phyloP scores from a whole-genome alignment of 495 filamentous ascomycete genomes.

The Haplographium delicatum region DNA sequence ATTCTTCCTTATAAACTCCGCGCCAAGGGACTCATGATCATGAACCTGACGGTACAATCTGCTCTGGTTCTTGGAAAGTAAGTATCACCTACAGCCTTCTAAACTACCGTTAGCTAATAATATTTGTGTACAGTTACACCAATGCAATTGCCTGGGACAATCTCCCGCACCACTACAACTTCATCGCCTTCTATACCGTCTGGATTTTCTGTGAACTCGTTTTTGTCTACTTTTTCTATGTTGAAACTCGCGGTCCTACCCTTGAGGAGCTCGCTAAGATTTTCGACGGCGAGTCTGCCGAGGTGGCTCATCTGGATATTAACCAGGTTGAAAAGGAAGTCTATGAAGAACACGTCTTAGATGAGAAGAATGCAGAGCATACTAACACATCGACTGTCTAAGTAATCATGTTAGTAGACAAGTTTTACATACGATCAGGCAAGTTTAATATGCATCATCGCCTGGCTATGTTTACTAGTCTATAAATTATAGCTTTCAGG shows the following conservation, averaged over 20 bases:
- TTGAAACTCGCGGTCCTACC: slow-evolving; percentile 59
- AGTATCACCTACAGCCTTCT: slow-evolving; percentile 5
- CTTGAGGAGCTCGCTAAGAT: slow-evolving; percentile 54
- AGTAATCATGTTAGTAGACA: too few species aligned
- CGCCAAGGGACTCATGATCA: slow-evolving; percentile 29
- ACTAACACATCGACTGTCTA: slow-evolving; percentile 7
- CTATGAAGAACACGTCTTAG: slow-evolving; percentile 24
- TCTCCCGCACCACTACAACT: slow-evolving; percentile 52
- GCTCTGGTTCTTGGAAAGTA: slow-evolving; percentile 53
- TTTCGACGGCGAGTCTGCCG: slow-evolving; percentile 33
- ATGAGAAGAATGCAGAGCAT: slow-evolving; percentile 8
- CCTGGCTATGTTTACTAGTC: too few species aligned
- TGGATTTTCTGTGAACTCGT: slow-evolving; percentile 54
- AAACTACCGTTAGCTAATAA: not conserved
- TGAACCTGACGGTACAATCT: slow-evolving; percentile 49
- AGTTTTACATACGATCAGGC: too few species aligned
- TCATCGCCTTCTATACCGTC: slow-evolving; percentile 57
- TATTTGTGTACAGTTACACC: slow-evolving; percentile 43
- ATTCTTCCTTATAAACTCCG: slow-evolving; percentile 34
- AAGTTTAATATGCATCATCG: too few species aligned
- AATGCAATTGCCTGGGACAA: slow-evolving; percentile 57
- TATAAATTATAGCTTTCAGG: too few species aligned
- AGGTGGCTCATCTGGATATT: slow-evolving; percentile 46
- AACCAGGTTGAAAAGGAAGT: slow-evolving; percentile 19
- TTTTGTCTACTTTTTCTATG: slow-evolving; percentile 61